Evolutionary conservation across 2,329 filamentous ascomycete genomes (phyloP).

Genomic region (Colletotrichum tamarilloi): DNA sequence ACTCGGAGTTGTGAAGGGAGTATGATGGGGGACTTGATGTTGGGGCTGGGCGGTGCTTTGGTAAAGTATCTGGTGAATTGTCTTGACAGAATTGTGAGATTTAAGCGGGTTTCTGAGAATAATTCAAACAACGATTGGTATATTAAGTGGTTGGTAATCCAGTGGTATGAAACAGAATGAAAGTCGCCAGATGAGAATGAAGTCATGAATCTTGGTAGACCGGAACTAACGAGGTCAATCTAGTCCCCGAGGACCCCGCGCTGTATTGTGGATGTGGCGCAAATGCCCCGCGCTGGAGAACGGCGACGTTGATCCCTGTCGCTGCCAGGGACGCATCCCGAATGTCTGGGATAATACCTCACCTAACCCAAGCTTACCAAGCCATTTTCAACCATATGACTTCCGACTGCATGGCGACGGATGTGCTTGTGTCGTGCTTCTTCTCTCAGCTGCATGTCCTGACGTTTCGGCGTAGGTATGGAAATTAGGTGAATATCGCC

Average conservation of each 20-base stretch:
- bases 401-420: not conserved
- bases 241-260: constrained; percentile 22
- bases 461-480: not conserved
- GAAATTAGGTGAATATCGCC: not conserved
- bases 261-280: not conserved
- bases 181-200: not conserved
- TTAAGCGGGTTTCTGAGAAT: not conserved
- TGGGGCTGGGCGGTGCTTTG: not conserved
- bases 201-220: constrained; percentile 2
- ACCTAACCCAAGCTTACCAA: not conserved
- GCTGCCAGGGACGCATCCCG: not conserved
- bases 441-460: not conserved
- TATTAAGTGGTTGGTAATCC: not conserved
- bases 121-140: not conserved
- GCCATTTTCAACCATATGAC: not conserved
- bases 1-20: not conserved
- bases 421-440: not conserved
- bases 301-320: constrained; percentile 22
- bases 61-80: not conserved
- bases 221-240: not conserved
- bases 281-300: constrained; percentile 19
- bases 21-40: not conserved
- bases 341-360: not conserved
- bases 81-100: not conserved
- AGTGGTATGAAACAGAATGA: not conserved